A percentile compares a stretch with the other conserved stretches of the same genome.
Conservation (phyloP, 257 asterid species). For the Solanum appendiculatum region DNA sequence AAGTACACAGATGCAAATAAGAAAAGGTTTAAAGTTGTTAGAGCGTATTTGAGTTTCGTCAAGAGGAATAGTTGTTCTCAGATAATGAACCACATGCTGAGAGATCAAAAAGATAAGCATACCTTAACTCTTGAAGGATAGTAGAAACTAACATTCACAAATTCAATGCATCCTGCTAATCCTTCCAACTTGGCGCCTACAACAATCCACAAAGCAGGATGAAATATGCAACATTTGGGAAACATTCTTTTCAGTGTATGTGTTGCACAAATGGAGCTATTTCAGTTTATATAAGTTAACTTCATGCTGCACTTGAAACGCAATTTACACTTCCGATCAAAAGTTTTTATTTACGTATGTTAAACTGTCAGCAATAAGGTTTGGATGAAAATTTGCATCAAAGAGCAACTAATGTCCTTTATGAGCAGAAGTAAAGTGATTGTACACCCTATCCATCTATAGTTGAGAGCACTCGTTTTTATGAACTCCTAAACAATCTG, state of each 20-base stretch:
- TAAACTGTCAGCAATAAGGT: neutral
- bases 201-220: conserved; percentile 1
- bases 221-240: neutral
- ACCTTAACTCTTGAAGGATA: conserved; percentile 75
- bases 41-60: neutral
- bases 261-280: neutral
- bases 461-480: neutral
- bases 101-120: conserved; percentile 10
- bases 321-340: neutral
- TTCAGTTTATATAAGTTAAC: neutral
- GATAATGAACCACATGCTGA: neutral
- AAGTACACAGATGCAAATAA: neutral
- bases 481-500: neutral
- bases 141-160: conserved; percentile 54
- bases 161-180: conserved; percentile 64
- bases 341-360: neutral
- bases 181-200: conserved; percentile 68
- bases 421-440: neutral
- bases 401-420: neutral
- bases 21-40: neutral
- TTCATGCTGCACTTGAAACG: neutral
- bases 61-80: neutral
- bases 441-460: neutral
- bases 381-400: neutral
- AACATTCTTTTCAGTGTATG: neutral